phyloP scores from a whole-genome alignment of 129 eudicot genomes.

The Scalesia atractyloides region DNA sequence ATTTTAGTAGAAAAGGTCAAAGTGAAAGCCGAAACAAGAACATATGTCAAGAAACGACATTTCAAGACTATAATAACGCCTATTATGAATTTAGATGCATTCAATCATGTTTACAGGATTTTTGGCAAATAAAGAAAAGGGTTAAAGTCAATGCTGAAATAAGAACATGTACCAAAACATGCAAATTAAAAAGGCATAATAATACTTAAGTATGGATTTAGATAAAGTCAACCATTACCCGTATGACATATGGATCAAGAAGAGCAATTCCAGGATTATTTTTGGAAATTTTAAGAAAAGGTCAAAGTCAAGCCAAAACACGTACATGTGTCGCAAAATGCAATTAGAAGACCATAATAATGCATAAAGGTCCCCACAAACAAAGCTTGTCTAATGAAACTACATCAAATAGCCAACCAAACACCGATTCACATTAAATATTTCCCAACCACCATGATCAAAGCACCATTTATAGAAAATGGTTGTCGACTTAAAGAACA shows the following conservation, averaged over 20 bases:
- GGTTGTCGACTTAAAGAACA: slow-evolving; percentile 34
- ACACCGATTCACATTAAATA: slow-evolving; percentile 35
- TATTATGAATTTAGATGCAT: neutral
- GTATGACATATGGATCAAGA: slow-evolving; percentile 26
- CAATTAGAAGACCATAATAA: slow-evolving; percentile 27
- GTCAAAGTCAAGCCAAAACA: slow-evolving; percentile 21
- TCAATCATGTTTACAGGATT: neutral
- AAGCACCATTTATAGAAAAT: slow-evolving; percentile 35
- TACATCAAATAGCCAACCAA: slow-evolving; percentile 36
- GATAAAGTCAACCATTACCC: slow-evolving; percentile 9
- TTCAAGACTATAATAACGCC: slow-evolving; percentile 5
- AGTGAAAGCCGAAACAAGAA: slow-evolving; percentile 1
- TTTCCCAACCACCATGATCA: slow-evolving; percentile 55
- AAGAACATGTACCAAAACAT: neutral
- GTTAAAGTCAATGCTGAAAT: neutral
- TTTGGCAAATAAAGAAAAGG: neutral
- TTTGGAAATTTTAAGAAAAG: slow-evolving; percentile 14
- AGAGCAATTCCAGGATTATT: slow-evolving; percentile 18
- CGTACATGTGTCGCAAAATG: slow-evolving; percentile 29
- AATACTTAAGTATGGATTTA: neutral
- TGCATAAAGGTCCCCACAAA: slow-evolving; percentile 37
- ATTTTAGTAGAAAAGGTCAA: slow-evolving; percentile 22
- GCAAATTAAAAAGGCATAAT: neutral
- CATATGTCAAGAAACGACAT: slow-evolving; percentile 33
- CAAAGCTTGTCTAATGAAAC: slow-evolving; percentile 39